Evolutionary conservation across 441 rosid genomes (phyloP), one percentile per base, ranked within the genome.

Genomic region (Capsella rubella): DNA sequence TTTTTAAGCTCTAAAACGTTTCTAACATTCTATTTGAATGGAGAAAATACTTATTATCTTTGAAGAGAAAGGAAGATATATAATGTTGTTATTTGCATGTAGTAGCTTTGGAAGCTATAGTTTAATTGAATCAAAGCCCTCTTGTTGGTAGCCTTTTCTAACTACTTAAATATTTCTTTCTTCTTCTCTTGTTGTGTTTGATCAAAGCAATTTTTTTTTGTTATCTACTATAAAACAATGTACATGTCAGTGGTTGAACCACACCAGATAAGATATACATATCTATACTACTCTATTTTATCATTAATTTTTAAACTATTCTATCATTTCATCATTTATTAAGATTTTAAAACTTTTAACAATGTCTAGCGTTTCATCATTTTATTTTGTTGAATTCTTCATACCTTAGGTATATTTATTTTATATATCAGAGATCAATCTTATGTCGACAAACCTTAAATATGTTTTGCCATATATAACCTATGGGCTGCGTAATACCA

Each of bases 1-100:
- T 7, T 6, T 9, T 50, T 11, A 52, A 7, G 16, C 32, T 28
- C 37, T 53, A 29, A 27, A 53, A 28, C 9, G 58, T 28, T 53
- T 28, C 58, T 53, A 28, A 31, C 7, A n/a, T 6, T 18, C 12
- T 27, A n/a, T 18, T 35, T 52, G 10, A 14, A 67, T 64, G 52
- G 28, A 56, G n/a, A 13, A 13, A 31, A 67, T 40, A 28, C 27
- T 21, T 5, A 5, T 14, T 18, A 40, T 42, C 16, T 45, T 9
- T 1, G 16, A 28, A 28, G n/a, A 12, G 13, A 6, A 43, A 6
- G 25, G 25, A 31, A 56, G 28, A 69, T 46, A n/a, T n/a, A n/a
- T n/a, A 58, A 57, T 58, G 74, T 34, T 57, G 25, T 58, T 1
- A 69, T 58, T 50, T 71, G 43, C 75, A 39, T 51, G 43, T 39